Evolutionary conservation across 306 rosid species (phyloP).

Genomic region (Clitoria ternatea): DNA sequence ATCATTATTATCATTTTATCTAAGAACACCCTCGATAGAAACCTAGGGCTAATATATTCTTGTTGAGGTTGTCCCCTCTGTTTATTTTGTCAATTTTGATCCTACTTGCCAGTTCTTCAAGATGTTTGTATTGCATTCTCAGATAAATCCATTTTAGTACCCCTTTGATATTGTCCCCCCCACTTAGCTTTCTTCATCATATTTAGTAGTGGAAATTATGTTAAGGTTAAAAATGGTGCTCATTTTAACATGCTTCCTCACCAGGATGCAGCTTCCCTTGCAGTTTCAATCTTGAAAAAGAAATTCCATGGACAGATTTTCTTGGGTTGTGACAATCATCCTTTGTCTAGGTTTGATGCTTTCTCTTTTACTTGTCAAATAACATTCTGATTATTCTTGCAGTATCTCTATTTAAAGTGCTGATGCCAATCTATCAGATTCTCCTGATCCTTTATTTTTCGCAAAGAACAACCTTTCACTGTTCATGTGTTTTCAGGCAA

Average conservation of each 20-base stretch:
- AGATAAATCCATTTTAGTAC: not conserved
- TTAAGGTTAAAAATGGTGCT: conserved; percentile 10
- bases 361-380: not conserved
- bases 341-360: conserved; percentile 69
- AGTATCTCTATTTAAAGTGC: not conserved
- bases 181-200: not conserved
- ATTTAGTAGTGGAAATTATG: not conserved
- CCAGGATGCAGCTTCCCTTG: conserved; percentile 93
- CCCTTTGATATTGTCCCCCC: not conserved
- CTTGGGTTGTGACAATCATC: conserved; percentile 91
- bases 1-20: not conserved
- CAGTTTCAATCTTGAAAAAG: conserved; percentile 78
- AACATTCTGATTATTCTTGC: not conserved
- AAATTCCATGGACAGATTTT: conserved; percentile 53
- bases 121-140: conserved; percentile 7
- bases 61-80: not conserved
- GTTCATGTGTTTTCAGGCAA: conserved; percentile 57
- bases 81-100: not conserved
- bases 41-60: not conserved
- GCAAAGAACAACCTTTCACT: conserved; percentile 7
- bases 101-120: not conserved
- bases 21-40: not conserved
- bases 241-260: conserved; percentile 18
- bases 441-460: not conserved
- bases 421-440: not conserved